Evolutionary conservation across 768 basidiomycete genomes (phyloP), one percentile per base, ranked within the genome.

Genomic region (Agrocybe pediades): DNA sequence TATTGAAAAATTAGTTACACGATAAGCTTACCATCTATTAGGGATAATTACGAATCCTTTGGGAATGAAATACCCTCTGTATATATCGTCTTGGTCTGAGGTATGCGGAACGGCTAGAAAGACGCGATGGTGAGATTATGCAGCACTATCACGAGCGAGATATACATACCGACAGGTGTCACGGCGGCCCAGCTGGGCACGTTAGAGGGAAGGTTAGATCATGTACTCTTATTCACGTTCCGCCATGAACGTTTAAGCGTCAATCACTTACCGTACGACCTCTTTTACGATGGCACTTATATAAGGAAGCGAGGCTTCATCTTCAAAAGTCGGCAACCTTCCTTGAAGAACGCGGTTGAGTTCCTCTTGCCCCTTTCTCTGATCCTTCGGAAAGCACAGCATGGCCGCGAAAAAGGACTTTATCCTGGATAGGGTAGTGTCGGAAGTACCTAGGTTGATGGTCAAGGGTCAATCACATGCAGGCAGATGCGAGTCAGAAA

Each of bases 301-400:
- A 21, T 61, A 63, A 2, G 62, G 62, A 1, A 63, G 46, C 15
- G 43, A 48, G 15, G 30, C 25, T 45, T 53, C 52, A 29, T 63
- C 62, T 8, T 41, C 44, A 43, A 56, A 60, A 17, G 58, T 49
- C 2, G 59, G 59, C 4, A 63, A 46, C 11, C 57, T 51, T 29
- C 53, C 55, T 15, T 30, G 8, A 6, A 61, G n/a, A 15, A 63
- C 59, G 9, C 24, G 20, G 17, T 63, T 59, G 7, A 63, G 42
- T 33, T 63, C 62, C n/a, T 49, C 43, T 42, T 63, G 62, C 6
- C 59, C 62, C 43, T 54, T 57, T 15, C 9, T 33, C 21, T 60
- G 58, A 3, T 49, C 43, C 9, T 53, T 44, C 2, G 59, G 59
- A 25, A 33, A 54, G 17, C 40, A 53, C 0, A 58, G 15, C 52